Evolutionary conservation across 495 filamentous ascomycete genomes (phyloP).

Genomic region (Hypoxylon intermedium): DNA sequence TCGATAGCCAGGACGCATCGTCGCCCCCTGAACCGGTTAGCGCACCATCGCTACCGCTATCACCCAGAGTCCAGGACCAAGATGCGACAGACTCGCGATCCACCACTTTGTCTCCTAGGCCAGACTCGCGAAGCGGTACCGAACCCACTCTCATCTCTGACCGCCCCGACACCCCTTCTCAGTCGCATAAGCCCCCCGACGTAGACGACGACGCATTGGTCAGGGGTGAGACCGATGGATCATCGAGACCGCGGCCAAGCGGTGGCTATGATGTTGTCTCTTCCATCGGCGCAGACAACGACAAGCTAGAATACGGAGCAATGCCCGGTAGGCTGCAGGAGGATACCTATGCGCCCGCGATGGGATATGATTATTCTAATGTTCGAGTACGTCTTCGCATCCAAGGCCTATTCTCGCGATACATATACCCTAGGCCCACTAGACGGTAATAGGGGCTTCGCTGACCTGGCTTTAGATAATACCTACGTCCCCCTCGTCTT

Average conservation of each 20-base stretch:
- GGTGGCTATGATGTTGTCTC: conserved; percentile 27
- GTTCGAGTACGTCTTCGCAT: conserved; percentile 60
- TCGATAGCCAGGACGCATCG: conserved; percentile 34
- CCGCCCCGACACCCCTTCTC: conserved; percentile 33
- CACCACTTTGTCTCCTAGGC: conserved; percentile 47
- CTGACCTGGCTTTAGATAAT: conserved; percentile 58
- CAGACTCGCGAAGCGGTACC: conserved; percentile 39
- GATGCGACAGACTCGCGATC: conserved; percentile 39
- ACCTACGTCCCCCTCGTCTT: conserved; percentile 75
- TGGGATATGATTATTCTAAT: conserved; percentile 72
- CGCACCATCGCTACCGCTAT: conserved; percentile 12
- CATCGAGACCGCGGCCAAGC: conserved; percentile 17
- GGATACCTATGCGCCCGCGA: conserved; percentile 48
- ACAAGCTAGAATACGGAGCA: conserved; percentile 32
- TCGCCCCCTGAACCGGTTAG: conserved; percentile 33
- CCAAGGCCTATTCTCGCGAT: background rate
- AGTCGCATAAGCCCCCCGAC: conserved; percentile 48
- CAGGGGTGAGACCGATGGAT: conserved; percentile 13
- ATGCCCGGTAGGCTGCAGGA: conserved; percentile 32
- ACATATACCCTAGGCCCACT: background rate
- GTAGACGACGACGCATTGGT: conserved; percentile 41
- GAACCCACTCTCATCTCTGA: conserved; percentile 32
- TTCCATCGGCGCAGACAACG: conserved; percentile 32
- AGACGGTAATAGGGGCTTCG: background rate
- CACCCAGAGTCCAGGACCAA: conserved; percentile 5